Conservation (phyloP, 73 alveolate genomes). For the Blepharisma stoltei region DNA sequence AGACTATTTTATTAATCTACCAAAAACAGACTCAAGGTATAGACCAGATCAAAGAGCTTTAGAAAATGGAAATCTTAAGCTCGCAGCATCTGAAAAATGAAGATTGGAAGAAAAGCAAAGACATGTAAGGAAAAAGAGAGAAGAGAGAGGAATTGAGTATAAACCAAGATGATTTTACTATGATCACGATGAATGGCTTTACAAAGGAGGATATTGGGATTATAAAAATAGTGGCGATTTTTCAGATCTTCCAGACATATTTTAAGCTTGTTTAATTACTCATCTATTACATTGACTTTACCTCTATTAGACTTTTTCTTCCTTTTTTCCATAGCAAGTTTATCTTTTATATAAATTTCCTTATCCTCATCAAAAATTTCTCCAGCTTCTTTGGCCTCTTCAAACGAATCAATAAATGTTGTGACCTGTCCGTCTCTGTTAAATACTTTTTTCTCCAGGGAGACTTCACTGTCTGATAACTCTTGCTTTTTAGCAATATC, state of each 20-base stretch:
- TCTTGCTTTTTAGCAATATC: no score
- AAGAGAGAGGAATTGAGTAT: constrained; percentile 61
- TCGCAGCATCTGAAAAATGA: constrained; percentile 85
- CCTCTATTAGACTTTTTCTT: no score
- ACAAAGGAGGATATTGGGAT: constrained; percentile 86
- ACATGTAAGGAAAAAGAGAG: constrained; percentile 70
- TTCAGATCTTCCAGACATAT: constrained; percentile 22
- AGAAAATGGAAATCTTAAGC: constrained; percentile 83
- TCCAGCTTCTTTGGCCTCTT: no score
- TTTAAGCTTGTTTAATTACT: neutral
- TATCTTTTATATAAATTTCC: no score
- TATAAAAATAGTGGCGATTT: constrained; percentile 39
- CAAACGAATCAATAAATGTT: no score
- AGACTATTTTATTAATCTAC: constrained; percentile 70
- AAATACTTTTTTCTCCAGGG: no score
- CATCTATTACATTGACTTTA: no score
- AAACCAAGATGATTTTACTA: constrained; percentile 70
- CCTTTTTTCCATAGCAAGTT: no score
- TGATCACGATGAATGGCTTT: constrained; percentile 44
- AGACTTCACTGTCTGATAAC: no score
- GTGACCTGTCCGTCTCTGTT: no score
- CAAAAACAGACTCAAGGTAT: constrained; percentile 95
- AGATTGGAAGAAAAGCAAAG: constrained; percentile 94
- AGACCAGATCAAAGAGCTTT: constrained; percentile 96
- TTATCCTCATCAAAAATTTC: no score